Conservation (phyloP, 2,329 filamentous ascomycete genomes). For the Dactylellina cionopaga region DNA sequence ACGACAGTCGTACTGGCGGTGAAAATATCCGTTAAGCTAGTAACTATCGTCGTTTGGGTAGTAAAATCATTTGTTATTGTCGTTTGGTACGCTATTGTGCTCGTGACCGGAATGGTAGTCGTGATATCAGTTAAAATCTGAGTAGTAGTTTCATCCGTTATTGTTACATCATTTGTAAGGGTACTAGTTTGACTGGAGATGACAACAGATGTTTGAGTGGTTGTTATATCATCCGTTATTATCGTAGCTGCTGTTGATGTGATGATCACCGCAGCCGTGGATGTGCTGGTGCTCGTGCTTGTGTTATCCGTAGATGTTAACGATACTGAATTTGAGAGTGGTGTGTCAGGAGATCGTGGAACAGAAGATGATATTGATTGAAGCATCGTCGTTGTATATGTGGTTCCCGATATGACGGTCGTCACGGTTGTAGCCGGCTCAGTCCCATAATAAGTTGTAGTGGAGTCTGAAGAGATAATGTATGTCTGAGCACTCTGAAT, state of each 20-base stretch:
- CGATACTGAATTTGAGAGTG: slow-evolving; percentile 8
- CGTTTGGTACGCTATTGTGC: neutral
- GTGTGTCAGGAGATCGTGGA: slow-evolving; percentile 13
- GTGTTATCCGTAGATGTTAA: neutral
- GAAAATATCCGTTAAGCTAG: neutral
- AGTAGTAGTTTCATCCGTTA: neutral
- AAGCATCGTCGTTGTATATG: slow-evolving; percentile 6
- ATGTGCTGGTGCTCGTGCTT: neutral
- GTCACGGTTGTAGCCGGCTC: slow-evolving; percentile 2
- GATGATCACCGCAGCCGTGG: neutral
- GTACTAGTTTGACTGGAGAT: slow-evolving; percentile 1
- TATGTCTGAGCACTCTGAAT: neutral
- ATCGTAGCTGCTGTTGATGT: neutral
- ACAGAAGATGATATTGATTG: slow-evolving; percentile 7
- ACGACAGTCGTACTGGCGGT: neutral
- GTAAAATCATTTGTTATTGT: slow-evolving; percentile 17
- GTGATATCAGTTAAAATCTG: slow-evolving; percentile 5
- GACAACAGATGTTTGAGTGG: neutral
- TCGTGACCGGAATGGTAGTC: neutral
- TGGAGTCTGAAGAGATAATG: slow-evolving; percentile 9
- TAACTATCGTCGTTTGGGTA: neutral
- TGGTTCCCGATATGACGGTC: slow-evolving; percentile 1
- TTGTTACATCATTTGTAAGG: neutral
- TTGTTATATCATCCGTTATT: slow-evolving; percentile 19
- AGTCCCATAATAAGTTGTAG: slow-evolving; percentile 14